Evolutionary conservation across 768 basidiomycete genomes (phyloP), one percentile per base, ranked within the genome.

Genomic region (Suillus cothurnatus): DNA sequence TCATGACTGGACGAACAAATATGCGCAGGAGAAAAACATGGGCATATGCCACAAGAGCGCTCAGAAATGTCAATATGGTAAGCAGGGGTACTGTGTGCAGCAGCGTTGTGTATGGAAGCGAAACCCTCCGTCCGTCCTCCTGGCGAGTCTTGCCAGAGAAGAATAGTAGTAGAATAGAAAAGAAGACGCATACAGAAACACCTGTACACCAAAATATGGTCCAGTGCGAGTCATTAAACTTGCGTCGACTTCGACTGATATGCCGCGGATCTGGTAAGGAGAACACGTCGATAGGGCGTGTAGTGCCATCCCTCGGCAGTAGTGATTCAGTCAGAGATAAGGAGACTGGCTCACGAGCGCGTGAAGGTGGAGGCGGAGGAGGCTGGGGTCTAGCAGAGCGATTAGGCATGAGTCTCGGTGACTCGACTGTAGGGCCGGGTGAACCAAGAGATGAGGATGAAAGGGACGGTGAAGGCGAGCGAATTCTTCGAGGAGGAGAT

Each of bases 1-100:
- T 77, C 81, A 97, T 88, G 59, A 94, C 91, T 21, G 95, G 94
- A 64, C 89, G 86, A 64, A 93, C 91, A 70, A 95, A 94, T 65
- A 93, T 82, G 64, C 89, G 87, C 59, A 97, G 78, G 49, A 96
- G 82, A 67, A 88, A 83, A 50, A 94, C 86, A 73, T 93, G 91
- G 50, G 81, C 77, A 73, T 94, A 94, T 9, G 92, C 90, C 53
- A 85, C 84, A 26, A 81, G 75, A 14, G 93, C 91, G 71, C 90
- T 91, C 65, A 87, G 72, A 66, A 91, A 81, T 4, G 90, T 91
- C 64, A 93, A 78, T 69, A 92, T 86, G 34, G 86, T 88, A 69
- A 93, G 81, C 68, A 94, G 78, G 8, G 93, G 93, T 23, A 94
- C 85, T 9, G 91, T 92, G 72, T 90, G 90, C 59, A 93, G 77